Conservation (phyloP, 257 asterid genomes). For the Solanum arcanum region DNA sequence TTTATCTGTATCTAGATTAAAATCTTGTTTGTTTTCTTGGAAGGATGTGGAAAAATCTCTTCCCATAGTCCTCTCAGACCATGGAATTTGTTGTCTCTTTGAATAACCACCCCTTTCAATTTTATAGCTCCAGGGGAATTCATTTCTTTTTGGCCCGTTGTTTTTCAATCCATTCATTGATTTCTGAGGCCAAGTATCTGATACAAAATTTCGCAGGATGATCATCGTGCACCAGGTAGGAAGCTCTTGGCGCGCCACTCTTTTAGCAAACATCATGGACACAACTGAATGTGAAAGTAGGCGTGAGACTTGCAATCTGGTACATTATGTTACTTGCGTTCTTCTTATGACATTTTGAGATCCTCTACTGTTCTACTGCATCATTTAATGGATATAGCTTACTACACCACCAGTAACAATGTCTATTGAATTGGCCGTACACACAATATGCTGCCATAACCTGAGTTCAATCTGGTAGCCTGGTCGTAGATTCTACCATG, state of each 20-base stretch:
- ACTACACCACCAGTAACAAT: neutral
- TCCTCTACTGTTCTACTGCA: neutral
- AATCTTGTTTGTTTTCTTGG: neutral
- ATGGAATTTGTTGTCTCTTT: neutral
- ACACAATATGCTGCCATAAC: neutral
- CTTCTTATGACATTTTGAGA: neutral
- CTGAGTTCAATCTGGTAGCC: neutral
- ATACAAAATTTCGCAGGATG: constrained; percentile 54
- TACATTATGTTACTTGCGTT: constrained; percentile 8
- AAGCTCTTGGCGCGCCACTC: constrained; percentile 76
- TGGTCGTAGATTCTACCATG: neutral
- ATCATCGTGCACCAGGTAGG: constrained; percentile 48
- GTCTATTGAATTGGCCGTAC: neutral
- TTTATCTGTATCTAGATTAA: neutral
- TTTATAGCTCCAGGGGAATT: neutral
- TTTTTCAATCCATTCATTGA: neutral
- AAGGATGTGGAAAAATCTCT: neutral
- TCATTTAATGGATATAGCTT: neutral
- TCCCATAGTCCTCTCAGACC: neutral
- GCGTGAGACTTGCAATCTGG: constrained; percentile 13
- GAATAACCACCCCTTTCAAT: neutral
- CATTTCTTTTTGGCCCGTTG: neutral
- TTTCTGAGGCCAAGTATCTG: constrained; percentile 7
- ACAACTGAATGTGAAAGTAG: constrained; percentile 25
- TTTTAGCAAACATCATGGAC: constrained; percentile 63